A percentile compares a stretch with the other conserved stretches of the same genome.
Conservation (phyloP, 441 rosid species). For the Euphorbia celastroides region DNA sequence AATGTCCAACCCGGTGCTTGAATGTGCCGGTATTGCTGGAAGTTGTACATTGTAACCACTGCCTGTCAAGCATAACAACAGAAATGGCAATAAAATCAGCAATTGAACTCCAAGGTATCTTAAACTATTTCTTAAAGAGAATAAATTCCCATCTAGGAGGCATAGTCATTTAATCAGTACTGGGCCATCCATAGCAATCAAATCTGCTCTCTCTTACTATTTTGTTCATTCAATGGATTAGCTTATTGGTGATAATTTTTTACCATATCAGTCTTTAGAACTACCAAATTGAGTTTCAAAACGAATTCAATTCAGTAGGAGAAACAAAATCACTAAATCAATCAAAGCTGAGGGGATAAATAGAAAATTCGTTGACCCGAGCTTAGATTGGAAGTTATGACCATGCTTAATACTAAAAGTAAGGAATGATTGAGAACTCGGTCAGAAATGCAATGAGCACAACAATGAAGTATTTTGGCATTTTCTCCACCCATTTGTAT, state of each 20-base stretch:
- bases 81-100: too few relatives aligned
- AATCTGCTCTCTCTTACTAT: too few relatives aligned
- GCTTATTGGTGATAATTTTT: too few relatives aligned
- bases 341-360: background rate
- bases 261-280: too few relatives aligned
- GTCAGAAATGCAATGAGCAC: background rate
- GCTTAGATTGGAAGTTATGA: background rate
- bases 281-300: conserved; percentile 1
- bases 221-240: too few relatives aligned
- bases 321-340: background rate
- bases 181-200: too few relatives aligned
- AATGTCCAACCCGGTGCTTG: conserved; percentile 77
- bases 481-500: background rate
- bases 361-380: background rate
- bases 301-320: background rate
- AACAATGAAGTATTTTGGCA: background rate
- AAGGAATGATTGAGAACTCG: background rate
- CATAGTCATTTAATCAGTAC: too few relatives aligned
- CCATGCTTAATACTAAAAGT: background rate
- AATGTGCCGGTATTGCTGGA: conserved; percentile 82
- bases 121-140: too few relatives aligned
- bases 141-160: too few relatives aligned
- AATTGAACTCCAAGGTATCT: too few relatives aligned
- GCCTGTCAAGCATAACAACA: conserved; percentile 37
- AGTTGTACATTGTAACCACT: conserved; percentile 64